Evolutionary conservation across 495 filamentous ascomycete species (phyloP).

Genomic region (Pyrenopolyporus hunteri): DNA sequence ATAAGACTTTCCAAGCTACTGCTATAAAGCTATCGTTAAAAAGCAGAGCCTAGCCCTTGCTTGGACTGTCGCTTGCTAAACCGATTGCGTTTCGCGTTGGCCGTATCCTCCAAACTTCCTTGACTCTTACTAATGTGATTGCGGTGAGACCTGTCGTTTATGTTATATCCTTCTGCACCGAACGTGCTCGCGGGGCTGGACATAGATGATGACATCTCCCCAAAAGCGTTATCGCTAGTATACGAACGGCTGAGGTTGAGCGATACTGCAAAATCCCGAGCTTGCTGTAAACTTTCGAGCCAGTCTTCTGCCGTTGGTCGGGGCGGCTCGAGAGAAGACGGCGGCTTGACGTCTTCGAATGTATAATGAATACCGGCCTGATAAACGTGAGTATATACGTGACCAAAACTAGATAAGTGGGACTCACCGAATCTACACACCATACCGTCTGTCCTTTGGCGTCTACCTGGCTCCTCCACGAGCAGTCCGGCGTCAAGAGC

Average conservation of each 20-base stretch:
- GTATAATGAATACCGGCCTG: slow-evolving; percentile 89
- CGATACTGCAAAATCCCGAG: slow-evolving; percentile 77
- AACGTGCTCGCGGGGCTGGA: slow-evolving; percentile 80
- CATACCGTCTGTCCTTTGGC: slow-evolving; percentile 84
- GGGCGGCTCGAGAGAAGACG: slow-evolving; percentile 50
- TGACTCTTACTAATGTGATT: slow-evolving; percentile 61
- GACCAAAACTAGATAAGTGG: background rate
- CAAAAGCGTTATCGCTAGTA: slow-evolving; percentile 71
- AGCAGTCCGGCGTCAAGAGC: slow-evolving; percentile 71
- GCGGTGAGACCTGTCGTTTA: slow-evolving; percentile 57
- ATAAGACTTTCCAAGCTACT: slow-evolving; percentile 23
- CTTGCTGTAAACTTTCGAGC: slow-evolving; percentile 82
- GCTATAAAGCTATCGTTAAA: slow-evolving; percentile 49
- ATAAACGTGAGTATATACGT: slow-evolving; percentile 28
- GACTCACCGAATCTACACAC: slow-evolving; percentile 91
- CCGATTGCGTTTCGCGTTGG: slow-evolving; percentile 66
- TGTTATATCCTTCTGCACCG: slow-evolving; percentile 53
- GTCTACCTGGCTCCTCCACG: slow-evolving; percentile 80
- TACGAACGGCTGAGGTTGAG: slow-evolving; percentile 71
- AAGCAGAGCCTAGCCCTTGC: slow-evolving; percentile 83
- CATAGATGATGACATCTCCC: slow-evolving; percentile 71
- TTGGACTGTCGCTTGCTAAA: slow-evolving; percentile 92
- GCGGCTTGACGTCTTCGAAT: slow-evolving; percentile 83
- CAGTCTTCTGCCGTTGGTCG: slow-evolving; percentile 68
- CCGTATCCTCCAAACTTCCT: slow-evolving; percentile 61